Evolutionary conservation across 768 basidiomycete genomes (phyloP).

Genomic region (Gymnopilus junonius): DNA sequence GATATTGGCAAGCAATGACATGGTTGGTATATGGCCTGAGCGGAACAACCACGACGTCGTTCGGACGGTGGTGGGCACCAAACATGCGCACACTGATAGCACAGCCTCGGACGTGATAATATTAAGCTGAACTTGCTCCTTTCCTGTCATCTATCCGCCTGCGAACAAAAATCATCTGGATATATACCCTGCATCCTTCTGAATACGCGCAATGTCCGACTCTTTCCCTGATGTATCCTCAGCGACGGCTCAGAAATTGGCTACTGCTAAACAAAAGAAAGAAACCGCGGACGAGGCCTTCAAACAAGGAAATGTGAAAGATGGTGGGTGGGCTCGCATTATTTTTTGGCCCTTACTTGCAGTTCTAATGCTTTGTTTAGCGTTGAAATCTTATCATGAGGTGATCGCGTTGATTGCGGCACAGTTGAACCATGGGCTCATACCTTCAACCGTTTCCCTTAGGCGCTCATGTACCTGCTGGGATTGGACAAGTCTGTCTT

Average conservation of each 20-base stretch:
- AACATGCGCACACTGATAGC: constrained; percentile 34
- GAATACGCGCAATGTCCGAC: constrained; percentile 29
- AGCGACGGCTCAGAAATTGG: constrained; percentile 52
- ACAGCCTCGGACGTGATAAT: constrained; percentile 41
- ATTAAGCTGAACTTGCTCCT: constrained; percentile 7
- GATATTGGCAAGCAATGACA: constrained; percentile 71
- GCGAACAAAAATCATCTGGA: background rate
- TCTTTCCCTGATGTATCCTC: constrained; percentile 23
- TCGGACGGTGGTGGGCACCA: constrained; percentile 20
- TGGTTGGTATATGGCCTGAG: constrained; percentile 29
- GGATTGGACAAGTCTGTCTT: constrained; percentile 76
- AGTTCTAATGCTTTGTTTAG: constrained; percentile 36
- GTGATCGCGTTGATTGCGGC: constrained; percentile 37
- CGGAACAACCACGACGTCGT: constrained; percentile 13
- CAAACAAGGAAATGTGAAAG: constrained; percentile 63
- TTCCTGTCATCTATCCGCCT: constrained; percentile 8
- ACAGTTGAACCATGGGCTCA: background rate
- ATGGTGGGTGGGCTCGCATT: too few species aligned
- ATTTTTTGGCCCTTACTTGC: background rate
- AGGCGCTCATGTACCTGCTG: constrained; percentile 75
- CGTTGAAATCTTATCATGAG: constrained; percentile 74
- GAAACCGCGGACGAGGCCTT: constrained; percentile 70
- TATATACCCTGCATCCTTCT: background rate
- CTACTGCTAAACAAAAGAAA: constrained; percentile 69
- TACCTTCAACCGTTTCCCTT: background rate